These are phyloP conservation scores for Teunomyces panamensis DNA, from an alignment of 805 yeast species.

Conservation along the genomic window DNA sequence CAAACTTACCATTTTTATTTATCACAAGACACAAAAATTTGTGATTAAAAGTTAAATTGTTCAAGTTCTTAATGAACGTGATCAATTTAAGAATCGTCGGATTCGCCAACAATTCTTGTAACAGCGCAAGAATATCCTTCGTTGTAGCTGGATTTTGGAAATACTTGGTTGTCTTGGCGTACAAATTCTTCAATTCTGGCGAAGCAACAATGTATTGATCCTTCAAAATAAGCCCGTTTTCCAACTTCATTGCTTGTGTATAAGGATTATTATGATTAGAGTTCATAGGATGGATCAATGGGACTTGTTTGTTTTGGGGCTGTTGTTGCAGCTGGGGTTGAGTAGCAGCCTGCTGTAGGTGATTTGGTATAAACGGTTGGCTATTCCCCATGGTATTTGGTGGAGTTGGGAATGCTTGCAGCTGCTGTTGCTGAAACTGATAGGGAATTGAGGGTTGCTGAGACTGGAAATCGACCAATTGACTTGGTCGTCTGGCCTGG, in stretches of 20 bases:
- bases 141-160: slow-evolving; percentile 40
- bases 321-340: slow-evolving; percentile 11
- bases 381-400: slow-evolving; percentile 6
- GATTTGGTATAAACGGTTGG: slow-evolving; percentile 10
- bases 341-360: slow-evolving; percentile 6
- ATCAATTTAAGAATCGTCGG: slow-evolving; percentile 31
- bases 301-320: background rate
- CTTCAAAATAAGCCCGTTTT: slow-evolving; percentile 59
- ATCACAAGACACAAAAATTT: slow-evolving; percentile 48
- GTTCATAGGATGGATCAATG: background rate
- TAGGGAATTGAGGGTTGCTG: slow-evolving; percentile 9
- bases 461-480: slow-evolving; percentile 30
- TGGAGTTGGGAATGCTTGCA: slow-evolving; percentile 4
- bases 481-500: slow-evolving; percentile 43
- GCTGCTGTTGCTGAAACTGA: slow-evolving; percentile 9
- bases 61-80: slow-evolving; percentile 37
- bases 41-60: slow-evolving; percentile 40
- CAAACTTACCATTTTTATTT: slow-evolving; percentile 65
- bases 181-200: slow-evolving; percentile 49
- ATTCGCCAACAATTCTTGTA: slow-evolving; percentile 24
- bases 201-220: slow-evolving; percentile 60
- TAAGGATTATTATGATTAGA: slow-evolving; percentile 1
- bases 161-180: slow-evolving; percentile 48
- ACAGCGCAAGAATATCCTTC: slow-evolving; percentile 21
- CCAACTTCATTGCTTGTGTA: slow-evolving; percentile 38